Conservation (phyloP, 163 green algal genomes). For the Scenedesmus sp. region DNA sequence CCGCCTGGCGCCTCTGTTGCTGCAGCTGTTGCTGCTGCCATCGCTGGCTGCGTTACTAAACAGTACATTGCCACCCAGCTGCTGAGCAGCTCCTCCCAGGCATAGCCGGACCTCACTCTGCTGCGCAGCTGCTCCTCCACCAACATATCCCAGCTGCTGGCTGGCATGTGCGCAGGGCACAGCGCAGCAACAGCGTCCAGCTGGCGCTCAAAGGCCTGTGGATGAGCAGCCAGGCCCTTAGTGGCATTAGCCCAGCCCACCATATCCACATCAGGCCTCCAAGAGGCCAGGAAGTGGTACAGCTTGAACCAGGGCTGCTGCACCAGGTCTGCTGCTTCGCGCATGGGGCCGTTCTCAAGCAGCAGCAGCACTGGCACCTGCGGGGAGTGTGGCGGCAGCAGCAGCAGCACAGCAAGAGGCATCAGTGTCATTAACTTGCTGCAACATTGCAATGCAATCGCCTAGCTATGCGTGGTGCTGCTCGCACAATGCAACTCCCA, state of each 20-base stretch:
- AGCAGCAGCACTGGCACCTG: conserved; percentile 69
- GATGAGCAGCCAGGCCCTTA: conserved; percentile 47
- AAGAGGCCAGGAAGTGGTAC: conserved; percentile 49
- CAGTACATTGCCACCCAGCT: conserved; percentile 66
- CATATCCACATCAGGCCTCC: conserved; percentile 63
- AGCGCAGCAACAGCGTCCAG: conserved; percentile 67
- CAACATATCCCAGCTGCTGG: conserved; percentile 52
- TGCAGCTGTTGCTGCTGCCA: background rate
- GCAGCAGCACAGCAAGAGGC: background rate
- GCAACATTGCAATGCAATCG: background rate
- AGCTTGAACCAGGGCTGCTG: conserved; percentile 69
- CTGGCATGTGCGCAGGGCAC: conserved; percentile 30
- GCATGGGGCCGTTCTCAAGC: conserved; percentile 69
- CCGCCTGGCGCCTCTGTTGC: background rate
- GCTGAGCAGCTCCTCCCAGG: conserved; percentile 70
- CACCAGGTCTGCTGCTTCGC: conserved; percentile 54
- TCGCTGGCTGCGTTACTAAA: conserved; percentile 40
- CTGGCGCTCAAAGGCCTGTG: conserved; percentile 59
- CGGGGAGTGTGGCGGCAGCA: background rate
- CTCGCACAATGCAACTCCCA: too few relatives aligned
- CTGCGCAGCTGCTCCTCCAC: conserved; percentile 53
- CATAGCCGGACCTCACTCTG: background rate
- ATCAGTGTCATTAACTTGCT: background rate
- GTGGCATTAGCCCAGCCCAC: conserved; percentile 37
- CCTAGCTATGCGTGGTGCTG: background rate